These are phyloP conservation scores for Coleophoma cylindrospora DNA, from an alignment of 2,329 filamentous ascomycete genomes.

Conservation along the genomic window DNA sequence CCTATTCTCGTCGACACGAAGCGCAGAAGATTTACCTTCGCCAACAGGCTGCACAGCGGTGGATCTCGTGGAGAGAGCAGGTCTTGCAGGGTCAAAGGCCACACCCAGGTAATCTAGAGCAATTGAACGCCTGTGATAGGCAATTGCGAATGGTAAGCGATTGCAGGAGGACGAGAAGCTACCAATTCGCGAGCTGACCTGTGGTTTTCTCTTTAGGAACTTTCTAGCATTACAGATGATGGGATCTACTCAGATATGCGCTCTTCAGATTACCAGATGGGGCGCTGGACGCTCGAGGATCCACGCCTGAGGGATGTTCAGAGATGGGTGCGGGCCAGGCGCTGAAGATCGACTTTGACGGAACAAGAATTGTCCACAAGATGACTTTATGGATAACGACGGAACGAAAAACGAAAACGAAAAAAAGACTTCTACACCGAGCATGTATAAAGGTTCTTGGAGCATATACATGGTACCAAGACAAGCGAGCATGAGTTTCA, in stretches of 20 bases:
- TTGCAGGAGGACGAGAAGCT: too few species aligned
- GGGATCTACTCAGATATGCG: slow-evolving; percentile 50
- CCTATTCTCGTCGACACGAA: slow-evolving; percentile 56
- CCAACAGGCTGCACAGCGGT: slow-evolving; percentile 54
- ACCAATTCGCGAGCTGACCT: too few species aligned
- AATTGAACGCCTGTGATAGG: slow-evolving; percentile 48
- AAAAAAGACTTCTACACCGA: neutral
- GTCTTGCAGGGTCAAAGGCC: slow-evolving; percentile 48
- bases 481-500: slow-evolving; percentile 3
- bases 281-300: slow-evolving; percentile 60
- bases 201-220: slow-evolving; percentile 37
- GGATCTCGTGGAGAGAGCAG: slow-evolving; percentile 49
- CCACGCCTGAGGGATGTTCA: slow-evolving; percentile 51
- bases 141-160: slow-evolving; percentile 50
- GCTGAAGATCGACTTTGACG: slow-evolving; percentile 7
- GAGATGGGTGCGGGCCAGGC: slow-evolving; percentile 48
- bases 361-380: too few species aligned
- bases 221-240: slow-evolving; percentile 54
- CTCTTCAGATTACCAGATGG: slow-evolving; percentile 45
- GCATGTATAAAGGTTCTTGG: neutral
- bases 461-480: neutral
- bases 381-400: neutral
- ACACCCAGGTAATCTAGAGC: slow-evolving; percentile 38
- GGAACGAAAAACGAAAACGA: slow-evolving; percentile 1
- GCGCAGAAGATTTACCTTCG: slow-evolving; percentile 60